Evolutionary conservation across 75 land plant genomes (phyloP).

Genomic region (Larix kaempferi): DNA sequence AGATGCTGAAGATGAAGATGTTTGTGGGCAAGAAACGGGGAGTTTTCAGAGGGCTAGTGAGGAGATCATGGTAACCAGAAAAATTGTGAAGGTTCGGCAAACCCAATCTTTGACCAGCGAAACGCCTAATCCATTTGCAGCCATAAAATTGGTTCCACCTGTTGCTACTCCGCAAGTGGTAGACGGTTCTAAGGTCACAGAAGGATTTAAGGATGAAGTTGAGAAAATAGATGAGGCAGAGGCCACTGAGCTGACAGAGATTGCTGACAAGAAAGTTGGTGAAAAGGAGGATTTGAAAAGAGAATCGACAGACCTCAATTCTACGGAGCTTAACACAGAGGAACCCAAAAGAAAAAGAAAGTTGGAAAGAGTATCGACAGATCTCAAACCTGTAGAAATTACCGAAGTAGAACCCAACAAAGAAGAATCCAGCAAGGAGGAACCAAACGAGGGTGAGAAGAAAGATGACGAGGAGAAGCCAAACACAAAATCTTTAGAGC

Average conservation of each 20-base stretch:
- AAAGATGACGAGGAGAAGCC: slow-evolving; percentile 16
- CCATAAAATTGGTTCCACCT: slow-evolving; percentile 13
- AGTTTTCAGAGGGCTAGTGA: slow-evolving; percentile 16
- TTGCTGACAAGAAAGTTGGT: neutral
- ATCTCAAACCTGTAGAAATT: neutral
- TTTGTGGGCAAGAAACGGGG: slow-evolving; percentile 13
- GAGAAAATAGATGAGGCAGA: neutral
- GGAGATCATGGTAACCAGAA: slow-evolving; percentile 16
- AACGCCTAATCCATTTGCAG: slow-evolving; percentile 17
- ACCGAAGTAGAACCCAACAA: neutral
- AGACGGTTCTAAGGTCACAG: neutral
- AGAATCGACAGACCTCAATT: slow-evolving; percentile 1
- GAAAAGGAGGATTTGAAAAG: slow-evolving; percentile 10
- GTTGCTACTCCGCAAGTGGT: slow-evolving; percentile 3
- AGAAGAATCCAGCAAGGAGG: neutral
- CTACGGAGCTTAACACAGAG: neutral
- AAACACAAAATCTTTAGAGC: slow-evolving; percentile 6
- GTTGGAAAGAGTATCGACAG: neutral
- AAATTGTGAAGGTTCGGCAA: slow-evolving; percentile 14
- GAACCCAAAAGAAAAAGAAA: neutral
- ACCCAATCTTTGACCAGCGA: neutral
- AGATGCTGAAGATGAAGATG: slow-evolving; percentile 20
- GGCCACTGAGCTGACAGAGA: slow-evolving; percentile 5
- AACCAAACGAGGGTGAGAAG: neutral
- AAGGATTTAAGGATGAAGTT: neutral